Conservation (phyloP, 2,329 filamentous ascomycete species). For the Calonectria pauciramosa region DNA sequence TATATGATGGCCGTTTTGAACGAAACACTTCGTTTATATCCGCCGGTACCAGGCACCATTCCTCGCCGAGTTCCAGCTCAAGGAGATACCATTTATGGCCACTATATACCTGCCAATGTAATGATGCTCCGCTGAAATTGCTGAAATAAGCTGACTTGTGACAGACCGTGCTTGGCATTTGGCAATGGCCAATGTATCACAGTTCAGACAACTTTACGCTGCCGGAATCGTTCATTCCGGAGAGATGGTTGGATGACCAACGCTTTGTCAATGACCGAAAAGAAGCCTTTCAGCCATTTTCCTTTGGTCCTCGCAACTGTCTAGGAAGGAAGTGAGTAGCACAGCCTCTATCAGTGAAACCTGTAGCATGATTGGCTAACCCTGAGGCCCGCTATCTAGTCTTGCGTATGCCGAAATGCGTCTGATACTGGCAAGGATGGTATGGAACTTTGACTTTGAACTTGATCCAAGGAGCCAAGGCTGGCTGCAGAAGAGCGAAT, state of each 20-base stretch:
- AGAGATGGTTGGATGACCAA: conserved; percentile 18
- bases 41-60: conserved; percentile 4
- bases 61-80: not conserved
- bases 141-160: not conserved
- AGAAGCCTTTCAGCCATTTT: conserved; percentile 22
- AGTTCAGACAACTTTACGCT: conserved; percentile 16
- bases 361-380: not conserved
- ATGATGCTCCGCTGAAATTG: too few relatives aligned
- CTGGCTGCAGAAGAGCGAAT: not conserved
- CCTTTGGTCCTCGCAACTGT: conserved; percentile 22
- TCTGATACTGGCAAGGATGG: not conserved
- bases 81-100: conserved; percentile 5
- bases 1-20: conserved; percentile 16
- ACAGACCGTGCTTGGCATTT: conserved; percentile 10
- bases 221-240: conserved; percentile 16
- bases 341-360: too few relatives aligned
- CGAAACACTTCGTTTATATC: conserved; percentile 19
- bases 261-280: not conserved
- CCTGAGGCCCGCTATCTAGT: not conserved
- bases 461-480: not conserved
- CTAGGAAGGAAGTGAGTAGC: conserved; percentile 24
- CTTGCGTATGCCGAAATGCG: conserved; percentile 1
- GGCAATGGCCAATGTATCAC: conserved; percentile 26
- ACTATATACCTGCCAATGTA: not conserved
- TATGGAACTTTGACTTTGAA: not conserved